These are phyloP conservation scores for Salvia sclarea DNA, from an alignment of 305 asterid genomes.

Conservation along the genomic window DNA sequence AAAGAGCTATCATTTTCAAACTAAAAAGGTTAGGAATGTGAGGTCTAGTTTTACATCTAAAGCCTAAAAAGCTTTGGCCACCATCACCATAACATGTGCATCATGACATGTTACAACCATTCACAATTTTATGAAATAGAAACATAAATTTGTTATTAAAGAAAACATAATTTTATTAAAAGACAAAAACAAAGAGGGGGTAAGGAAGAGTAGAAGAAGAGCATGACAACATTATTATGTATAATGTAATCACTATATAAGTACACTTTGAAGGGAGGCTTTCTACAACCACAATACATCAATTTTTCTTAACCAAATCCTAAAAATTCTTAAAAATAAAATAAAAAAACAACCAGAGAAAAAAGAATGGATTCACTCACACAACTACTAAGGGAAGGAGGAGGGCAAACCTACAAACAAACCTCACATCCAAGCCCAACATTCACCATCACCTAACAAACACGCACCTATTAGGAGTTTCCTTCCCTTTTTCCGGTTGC, in stretches of 20 bases:
- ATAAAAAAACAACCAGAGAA: no score
- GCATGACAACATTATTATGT: not conserved
- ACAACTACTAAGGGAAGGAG: slow-evolving; percentile 58
- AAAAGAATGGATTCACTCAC: slow-evolving; percentile 31
- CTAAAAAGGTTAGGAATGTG: not conserved
- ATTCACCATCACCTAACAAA: slow-evolving; percentile 11
- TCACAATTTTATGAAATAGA: slow-evolving; percentile 21
- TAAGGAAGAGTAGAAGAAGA: no score
- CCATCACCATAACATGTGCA: slow-evolving; percentile 21
- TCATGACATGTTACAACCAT: slow-evolving; percentile 16
- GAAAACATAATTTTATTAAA: no score
- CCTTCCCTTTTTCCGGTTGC: not conserved
- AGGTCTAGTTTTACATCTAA: slow-evolving; percentile 19
- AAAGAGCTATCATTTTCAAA: no score
- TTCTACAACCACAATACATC: slow-evolving; percentile 22
- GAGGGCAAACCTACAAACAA: slow-evolving; percentile 68
- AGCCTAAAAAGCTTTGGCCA: slow-evolving; percentile 20
- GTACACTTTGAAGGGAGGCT: slow-evolving; percentile 28
- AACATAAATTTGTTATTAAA: not conserved
- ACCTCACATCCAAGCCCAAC: slow-evolving; percentile 86
- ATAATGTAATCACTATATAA: not conserved
- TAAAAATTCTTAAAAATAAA: slow-evolving; percentile 13
- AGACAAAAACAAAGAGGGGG: not conserved
- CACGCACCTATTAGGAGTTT: not conserved
- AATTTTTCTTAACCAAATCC: slow-evolving; percentile 35